phyloP scores from a whole-genome alignment of 345 rosid genomes.

The Syzygium oleosum region DNA sequence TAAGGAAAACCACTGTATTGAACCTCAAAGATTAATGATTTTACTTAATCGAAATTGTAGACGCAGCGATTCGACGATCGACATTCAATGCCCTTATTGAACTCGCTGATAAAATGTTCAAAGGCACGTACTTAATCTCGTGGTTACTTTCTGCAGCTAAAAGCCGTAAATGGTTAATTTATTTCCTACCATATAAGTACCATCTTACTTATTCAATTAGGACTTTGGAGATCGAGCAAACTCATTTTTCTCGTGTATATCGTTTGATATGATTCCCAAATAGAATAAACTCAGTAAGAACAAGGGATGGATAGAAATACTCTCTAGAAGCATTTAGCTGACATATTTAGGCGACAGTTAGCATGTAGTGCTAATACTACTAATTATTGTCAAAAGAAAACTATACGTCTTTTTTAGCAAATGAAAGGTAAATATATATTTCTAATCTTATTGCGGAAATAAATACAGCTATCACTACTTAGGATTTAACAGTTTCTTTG shows the following conservation, averaged over 20 bases:
- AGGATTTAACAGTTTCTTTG: neutral
- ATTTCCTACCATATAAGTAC: neutral
- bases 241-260: neutral
- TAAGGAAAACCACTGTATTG: neutral
- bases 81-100: neutral
- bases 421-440: neutral
- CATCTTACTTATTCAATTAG: neutral
- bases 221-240: neutral
- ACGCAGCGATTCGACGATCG: accelerated
- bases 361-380: neutral
- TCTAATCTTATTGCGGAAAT: neutral
- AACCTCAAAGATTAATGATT: neutral
- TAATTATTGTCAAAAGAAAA: neutral
- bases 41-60: neutral
- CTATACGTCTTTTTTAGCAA: neutral
- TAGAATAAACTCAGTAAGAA: neutral
- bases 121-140: neutral
- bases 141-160: neutral
- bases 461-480: neutral
- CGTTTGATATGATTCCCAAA: neutral
- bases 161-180: accelerated
- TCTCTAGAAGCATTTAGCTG: neutral
- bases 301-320: neutral
- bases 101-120: neutral
- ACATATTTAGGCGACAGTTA: neutral